Conservation (phyloP, 306 rosid genomes). For the Trifolium pratense region DNA sequence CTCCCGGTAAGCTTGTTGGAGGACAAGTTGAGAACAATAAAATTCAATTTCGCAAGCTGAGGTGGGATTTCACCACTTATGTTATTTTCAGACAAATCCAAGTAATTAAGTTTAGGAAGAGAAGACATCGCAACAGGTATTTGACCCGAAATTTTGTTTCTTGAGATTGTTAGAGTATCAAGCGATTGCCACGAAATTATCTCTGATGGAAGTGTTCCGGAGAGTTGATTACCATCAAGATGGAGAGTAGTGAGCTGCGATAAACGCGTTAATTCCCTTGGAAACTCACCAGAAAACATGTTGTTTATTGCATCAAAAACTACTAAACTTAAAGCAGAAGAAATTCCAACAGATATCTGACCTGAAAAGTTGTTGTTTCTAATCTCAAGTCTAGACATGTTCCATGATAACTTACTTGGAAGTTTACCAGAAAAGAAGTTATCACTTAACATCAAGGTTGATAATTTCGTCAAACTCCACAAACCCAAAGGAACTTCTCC, state of each 20-base stretch:
- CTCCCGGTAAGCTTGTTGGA: conserved; percentile 72
- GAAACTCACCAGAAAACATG: conserved; percentile 66
- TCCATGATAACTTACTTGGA: conserved; percentile 59
- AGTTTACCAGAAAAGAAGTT: conserved; percentile 75
- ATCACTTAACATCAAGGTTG: conserved; percentile 61
- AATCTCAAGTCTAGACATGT: conserved; percentile 65
- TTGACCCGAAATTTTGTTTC: conserved; percentile 69
- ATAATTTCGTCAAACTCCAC: conserved; percentile 62
- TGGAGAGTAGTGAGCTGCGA: conserved; percentile 52
- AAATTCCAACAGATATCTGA: conserved; percentile 55
- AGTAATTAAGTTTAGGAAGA: conserved; percentile 59
- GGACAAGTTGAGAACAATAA: conserved; percentile 77
- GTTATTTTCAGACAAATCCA: conserved; percentile 76
- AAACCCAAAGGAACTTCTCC: conserved; percentile 74
- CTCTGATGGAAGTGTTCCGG: conserved; percentile 68
- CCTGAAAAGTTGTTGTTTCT: conserved; percentile 75
- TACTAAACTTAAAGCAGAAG: conserved; percentile 51
- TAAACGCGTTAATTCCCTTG: conserved; percentile 63
- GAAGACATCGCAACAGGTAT: conserved; percentile 60
- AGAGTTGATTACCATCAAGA: conserved; percentile 69
- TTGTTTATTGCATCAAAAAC: conserved; percentile 76
- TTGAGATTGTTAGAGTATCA: conserved; percentile 59
- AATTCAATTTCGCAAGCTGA: conserved; percentile 54
- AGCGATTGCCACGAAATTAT: conserved; percentile 70
- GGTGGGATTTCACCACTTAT: conserved; percentile 77